Evolutionary conservation across 495 filamentous ascomycete species (phyloP), one percentile per base, ranked within the genome.

Genomic region (Friedmanniomyces simplex): DNA sequence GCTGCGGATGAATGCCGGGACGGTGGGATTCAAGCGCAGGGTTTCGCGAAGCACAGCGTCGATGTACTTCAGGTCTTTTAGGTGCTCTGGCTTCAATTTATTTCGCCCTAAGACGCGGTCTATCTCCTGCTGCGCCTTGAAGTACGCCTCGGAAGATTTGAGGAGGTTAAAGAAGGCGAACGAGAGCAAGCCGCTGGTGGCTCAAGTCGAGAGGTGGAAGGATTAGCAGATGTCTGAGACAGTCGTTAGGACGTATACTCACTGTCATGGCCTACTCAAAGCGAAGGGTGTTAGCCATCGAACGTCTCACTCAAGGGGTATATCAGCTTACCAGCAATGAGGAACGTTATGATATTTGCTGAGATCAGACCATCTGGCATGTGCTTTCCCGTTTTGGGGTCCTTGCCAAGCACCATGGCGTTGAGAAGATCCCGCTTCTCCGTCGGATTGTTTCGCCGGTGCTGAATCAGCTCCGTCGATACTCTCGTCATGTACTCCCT

Each of bases 351-450:
- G 59, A 70, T 64, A 28, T 67, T 66, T 6, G 52, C 36, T 11
- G 48, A 48, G 30, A 66, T 65, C 0, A 58, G 34, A 28, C 60
- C 58, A 54, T 70, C 64, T 22, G 56, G 50, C 57, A 68, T 51
- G 18, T 39, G 50, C 48, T 65, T 50, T 1, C 64, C 64, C 11
- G 64, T 68, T 36, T 65, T 63, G 8, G 64, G 66, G 48, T 68
- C 66, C 0, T 74, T 77, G 18, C 83, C 83, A 11, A 80, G 71
- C 43, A 91, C 69, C 79, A 91, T 82, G 7, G 82, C 82, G 63
- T 81, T 80, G 4, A 90, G 71, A 20, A 90, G 72, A 70, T 90
- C 87, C 53, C 83, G 82, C 57, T 82, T 82, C 28, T 80, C 74
- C 11, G 70, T 71, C 0, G 78, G 78, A 45, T 84, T 70, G 5